These are phyloP conservation scores for Yamadazyma spencermartinsiae DNA, from an alignment of 1,139 yeast species.

Conservation along the genomic window DNA sequence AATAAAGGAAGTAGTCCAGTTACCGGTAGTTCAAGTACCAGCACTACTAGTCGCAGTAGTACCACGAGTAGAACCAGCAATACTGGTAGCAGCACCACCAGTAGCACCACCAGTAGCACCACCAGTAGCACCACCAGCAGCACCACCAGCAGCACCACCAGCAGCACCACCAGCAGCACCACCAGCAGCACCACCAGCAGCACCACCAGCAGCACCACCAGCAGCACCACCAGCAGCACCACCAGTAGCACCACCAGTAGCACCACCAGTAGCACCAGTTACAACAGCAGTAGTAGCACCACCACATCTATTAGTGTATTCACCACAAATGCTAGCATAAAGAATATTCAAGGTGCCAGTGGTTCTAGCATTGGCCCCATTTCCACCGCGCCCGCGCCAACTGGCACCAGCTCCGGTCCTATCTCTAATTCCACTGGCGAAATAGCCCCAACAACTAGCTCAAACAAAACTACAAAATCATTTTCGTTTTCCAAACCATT, in stretches of 20 bases:
- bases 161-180: background rate
- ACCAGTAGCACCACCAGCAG: background rate
- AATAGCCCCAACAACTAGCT: background rate
- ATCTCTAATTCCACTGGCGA: no score
- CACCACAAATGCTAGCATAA: no score
- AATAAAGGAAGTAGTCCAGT: no score
- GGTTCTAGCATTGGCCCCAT: no score
- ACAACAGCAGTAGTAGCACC: background rate
- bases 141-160: background rate
- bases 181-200: background rate
- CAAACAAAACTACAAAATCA: conserved; percentile 1
- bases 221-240: no score
- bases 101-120: background rate
- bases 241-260: background rate
- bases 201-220: no score
- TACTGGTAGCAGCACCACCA: background rate
- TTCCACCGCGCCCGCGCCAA: background rate
- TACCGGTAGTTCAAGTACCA: no score
- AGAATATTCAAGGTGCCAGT: no score
- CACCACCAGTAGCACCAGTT: background rate
- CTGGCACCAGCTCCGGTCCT: background rate
- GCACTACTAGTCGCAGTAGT: background rate
- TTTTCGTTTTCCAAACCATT: conserved; percentile 8
- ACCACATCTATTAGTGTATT: no score
- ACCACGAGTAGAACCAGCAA: background rate